Conservation (phyloP, 805 yeast genomes). For the Myxozyma melibiosi region DNA sequence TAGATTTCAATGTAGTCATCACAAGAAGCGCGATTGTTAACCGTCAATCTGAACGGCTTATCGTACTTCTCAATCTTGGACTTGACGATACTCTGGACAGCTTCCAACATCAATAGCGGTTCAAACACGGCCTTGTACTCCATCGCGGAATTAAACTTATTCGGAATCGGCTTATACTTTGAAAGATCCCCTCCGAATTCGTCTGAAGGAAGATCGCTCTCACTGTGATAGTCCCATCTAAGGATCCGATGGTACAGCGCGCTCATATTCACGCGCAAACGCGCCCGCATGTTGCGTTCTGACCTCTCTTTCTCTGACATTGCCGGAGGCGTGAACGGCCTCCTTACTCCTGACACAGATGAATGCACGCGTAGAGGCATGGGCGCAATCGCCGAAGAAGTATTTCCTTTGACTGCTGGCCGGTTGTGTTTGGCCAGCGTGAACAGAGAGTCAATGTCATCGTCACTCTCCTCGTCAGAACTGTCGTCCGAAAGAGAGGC, state of each 20-base stretch:
- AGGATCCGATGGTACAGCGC: constrained; percentile 72
- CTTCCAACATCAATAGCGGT: constrained; percentile 82
- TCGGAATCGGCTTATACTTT: constrained; percentile 53
- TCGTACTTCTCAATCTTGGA: constrained; percentile 64
- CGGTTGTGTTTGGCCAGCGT: constrained; percentile 41
- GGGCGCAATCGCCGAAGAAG: constrained; percentile 27
- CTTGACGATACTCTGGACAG: constrained; percentile 87
- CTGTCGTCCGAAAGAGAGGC: constrained; percentile 39
- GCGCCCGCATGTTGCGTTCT: constrained; percentile 73
- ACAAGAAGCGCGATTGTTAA: constrained; percentile 80
- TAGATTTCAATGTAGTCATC: constrained; percentile 88
- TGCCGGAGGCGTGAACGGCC: constrained; percentile 31
- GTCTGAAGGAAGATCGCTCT: constrained; percentile 61
- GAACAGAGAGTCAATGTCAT: constrained; percentile 40
- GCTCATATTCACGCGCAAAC: constrained; percentile 75
- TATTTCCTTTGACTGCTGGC: constrained; percentile 25
- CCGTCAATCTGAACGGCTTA: constrained; percentile 62
- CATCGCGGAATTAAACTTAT: constrained; percentile 56
- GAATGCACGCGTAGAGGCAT: constrained; percentile 21
- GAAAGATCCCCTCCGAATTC: constrained; percentile 42
- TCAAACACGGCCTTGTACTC: constrained; percentile 72
- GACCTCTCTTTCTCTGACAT: constrained; percentile 55
- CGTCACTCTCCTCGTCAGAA: constrained; percentile 48
- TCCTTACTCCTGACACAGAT: constrained; percentile 4
- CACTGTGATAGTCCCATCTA: constrained; percentile 71